Evolutionary conservation across 192 early-diverging fungal genomes (phyloP).

Genomic region (Coemansia sp.): DNA sequence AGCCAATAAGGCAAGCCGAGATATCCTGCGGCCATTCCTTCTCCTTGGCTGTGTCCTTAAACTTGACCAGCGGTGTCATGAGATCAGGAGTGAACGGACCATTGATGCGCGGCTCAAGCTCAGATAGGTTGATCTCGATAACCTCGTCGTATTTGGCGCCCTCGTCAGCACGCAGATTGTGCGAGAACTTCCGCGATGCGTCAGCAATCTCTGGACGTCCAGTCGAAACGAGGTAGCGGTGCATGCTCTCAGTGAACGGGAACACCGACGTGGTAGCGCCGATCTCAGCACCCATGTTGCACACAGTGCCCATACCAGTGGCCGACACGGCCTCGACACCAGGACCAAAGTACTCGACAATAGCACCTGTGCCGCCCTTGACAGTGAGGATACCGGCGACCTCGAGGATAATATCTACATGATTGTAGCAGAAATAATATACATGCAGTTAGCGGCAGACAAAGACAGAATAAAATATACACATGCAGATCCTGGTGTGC

Average conservation of each 20-base stretch:
- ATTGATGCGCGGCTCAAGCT: constrained; percentile 95
- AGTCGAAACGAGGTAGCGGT: constrained; percentile 86
- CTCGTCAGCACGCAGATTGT: constrained; percentile 88
- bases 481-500: background rate
- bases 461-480: background rate
- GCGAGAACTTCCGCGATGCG: constrained; percentile 75
- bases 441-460: background rate
- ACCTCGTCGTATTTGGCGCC: constrained; percentile 88
- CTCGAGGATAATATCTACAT: constrained; percentile 81
- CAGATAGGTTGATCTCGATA: constrained; percentile 91
- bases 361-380: constrained; percentile 95
- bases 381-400: constrained; percentile 95
- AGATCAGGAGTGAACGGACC: constrained; percentile 96
- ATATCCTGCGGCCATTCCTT: constrained; percentile 90
- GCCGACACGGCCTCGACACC: constrained; percentile 93
- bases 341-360: constrained; percentile 96
- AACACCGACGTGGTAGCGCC: constrained; percentile 97
- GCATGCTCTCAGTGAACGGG: constrained; percentile 92
- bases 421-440: background rate
- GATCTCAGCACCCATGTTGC: constrained; percentile 99
- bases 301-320: constrained; percentile 98
- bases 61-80: constrained; percentile 89
- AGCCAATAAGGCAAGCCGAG: constrained; percentile 91
- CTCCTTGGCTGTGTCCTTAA: constrained; percentile 81
- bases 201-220: constrained; percentile 75